A percentile compares a stretch with the other conserved stretches of the same genome.
phyloP scores from a whole-genome alignment of 139 green algal species.

The Coelastrella sp. region DNA sequence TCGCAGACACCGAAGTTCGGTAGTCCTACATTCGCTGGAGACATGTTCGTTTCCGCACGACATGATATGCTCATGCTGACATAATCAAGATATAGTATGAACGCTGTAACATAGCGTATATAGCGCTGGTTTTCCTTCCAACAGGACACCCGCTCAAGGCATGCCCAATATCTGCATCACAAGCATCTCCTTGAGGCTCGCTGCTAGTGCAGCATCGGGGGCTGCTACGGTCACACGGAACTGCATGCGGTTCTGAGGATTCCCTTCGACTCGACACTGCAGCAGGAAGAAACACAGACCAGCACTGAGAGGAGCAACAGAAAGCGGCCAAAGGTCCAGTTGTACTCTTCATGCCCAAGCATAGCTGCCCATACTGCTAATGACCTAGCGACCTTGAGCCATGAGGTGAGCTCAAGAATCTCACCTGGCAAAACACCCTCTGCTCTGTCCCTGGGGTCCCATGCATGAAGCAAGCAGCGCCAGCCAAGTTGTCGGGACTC shows the following conservation, averaged over 20 bases:
- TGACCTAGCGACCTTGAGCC: neutral
- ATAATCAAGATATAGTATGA: no score
- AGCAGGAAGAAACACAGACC: neutral
- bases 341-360: neutral
- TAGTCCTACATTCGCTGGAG: no score
- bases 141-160: neutral
- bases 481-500: constrained; percentile 66
- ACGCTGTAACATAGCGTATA: no score
- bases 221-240: constrained; percentile 79
- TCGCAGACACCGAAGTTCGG: no score
- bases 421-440: constrained; percentile 47
- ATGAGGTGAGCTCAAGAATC: neutral
- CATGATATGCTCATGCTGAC: no score
- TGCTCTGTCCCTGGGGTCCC: constrained; percentile 48
- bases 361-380: neutral
- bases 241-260: constrained; percentile 75
- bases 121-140: no score
- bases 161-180: constrained; percentile 20
- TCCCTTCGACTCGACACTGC: constrained; percentile 77
- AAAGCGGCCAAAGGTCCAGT: neutral
- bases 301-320: neutral
- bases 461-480: constrained; percentile 55
- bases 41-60: no score
- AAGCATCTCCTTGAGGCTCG: constrained; percentile 49
- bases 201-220: constrained; percentile 49